These are phyloP conservation scores for Elasticomyces elasticus DNA, from an alignment of 495 filamentous ascomycete species.

Conservation along the genomic window DNA sequence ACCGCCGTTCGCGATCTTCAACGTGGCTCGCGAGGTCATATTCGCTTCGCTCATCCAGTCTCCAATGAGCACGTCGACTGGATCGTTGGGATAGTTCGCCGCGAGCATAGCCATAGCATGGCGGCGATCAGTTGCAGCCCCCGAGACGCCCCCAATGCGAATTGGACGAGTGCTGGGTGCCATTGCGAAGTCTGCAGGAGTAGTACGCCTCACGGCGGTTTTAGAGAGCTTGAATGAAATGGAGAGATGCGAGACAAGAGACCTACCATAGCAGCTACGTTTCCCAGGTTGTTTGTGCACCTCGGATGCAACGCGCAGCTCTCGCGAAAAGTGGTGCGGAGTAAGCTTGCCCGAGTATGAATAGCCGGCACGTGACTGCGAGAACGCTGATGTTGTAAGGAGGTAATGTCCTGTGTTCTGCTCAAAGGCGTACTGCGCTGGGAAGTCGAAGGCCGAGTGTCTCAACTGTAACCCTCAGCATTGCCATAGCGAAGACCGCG, in stretches of 20 bases:
- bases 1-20: conserved; percentile 31
- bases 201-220: too few species aligned
- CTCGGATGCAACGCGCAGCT: neutral
- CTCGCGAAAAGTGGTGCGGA: neutral
- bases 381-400: neutral
- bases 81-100: conserved; percentile 38
- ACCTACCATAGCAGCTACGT: neutral
- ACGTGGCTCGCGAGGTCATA: conserved; percentile 40
- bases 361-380: neutral
- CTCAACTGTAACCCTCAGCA: neutral
- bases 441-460: neutral
- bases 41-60: conserved; percentile 52
- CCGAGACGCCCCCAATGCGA: conserved; percentile 35
- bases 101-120: conserved; percentile 47
- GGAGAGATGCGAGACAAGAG: neutral
- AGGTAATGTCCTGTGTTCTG: too few species aligned
- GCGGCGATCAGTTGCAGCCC: conserved; percentile 47
- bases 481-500: conserved; percentile 19
- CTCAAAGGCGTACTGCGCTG: too few species aligned
- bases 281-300: neutral
- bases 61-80: conserved; percentile 47
- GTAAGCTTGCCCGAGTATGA: neutral
- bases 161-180: conserved; percentile 16
- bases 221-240: neutral
- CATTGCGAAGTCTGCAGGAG: too few species aligned